Base-by-base conservation (phyloP, 441 rosid species). In the Adansonia grandidieri region DNA sequence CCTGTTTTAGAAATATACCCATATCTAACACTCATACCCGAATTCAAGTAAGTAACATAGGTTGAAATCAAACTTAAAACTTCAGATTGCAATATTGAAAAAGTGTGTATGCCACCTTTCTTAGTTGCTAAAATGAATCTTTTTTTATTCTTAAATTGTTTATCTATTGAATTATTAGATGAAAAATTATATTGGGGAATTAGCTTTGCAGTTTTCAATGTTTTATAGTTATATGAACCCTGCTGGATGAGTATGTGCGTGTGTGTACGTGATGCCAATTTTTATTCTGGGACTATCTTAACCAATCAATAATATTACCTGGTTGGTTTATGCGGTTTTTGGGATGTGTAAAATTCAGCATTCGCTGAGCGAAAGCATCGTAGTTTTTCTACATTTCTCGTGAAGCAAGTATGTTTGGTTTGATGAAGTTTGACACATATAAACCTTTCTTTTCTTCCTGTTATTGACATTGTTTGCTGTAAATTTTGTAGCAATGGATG, bases 401-500 rank as follows among this genome's bases (percentile, higher is more conserved):
- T 28, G 32, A 24, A 40, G 13, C 70, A 65, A 65, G 70, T 37
- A 37, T 37, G 0, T 65, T 40, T 15, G 10, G 70, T 40, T 71
- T 15, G 20, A 11, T 15, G 13, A 53, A 28, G 22, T 15, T 71
- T 8, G 8, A 56, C 4, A 28, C 42, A 53, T 60, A 48, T 77
- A 32, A 13, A n/a, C 15, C 9, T 75, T 17, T 13, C 17, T 57
- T 66, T 53, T 37, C 50, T 77, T 60, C 51, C 37, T 48, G 68
- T 19, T 58, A 69, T 42, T 78, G 76, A 77, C 22, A 8, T 40
- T 80, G 54, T 73, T 57, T 53, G 20, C 48, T 22, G 7, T 15
- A 7, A 5, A 67, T 51, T 54, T 17, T 83, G 84, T 83, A 86
- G 87, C 79, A 68, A 93, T 89, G 95, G 79, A 85, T 76, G 82